Base-by-base conservation (phyloP, 305 asterid genomes). In the Petunia hybrid region DNA sequence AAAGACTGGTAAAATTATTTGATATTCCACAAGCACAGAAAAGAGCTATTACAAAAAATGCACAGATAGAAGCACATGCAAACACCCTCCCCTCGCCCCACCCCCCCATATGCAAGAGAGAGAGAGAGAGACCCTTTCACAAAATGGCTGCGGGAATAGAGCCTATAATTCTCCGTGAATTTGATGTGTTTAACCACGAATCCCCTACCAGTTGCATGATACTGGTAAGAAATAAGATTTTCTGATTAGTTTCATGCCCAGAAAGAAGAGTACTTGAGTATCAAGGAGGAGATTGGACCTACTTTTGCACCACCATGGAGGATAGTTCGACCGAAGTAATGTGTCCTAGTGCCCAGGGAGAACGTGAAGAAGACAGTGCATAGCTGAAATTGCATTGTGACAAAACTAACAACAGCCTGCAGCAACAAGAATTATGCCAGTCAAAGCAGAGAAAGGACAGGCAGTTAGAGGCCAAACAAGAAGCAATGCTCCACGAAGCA, bases 261-360 rank as follows among this genome's bases (percentile, higher is more conserved):
- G 8, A 35, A 57, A 65, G 31, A 35, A 81, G 31, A 66, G 53
- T 31, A 38, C 35, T 48, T 61, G 61, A 13, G 68, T 41, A 83
- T 79, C 78, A 64, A 83, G 78, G 13, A 38, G 86, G 69, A n/a
- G 71, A 38, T 22, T 70, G 69, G 80, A 77, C 88, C 80, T 88
- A 95, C 99, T 92, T 91, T 88, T 53, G 99, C 98, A 84, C 98
- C 99, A 78, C 99, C 99, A 85, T 95, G 99, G 83, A 95, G 97
- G 87, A 95, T 93, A 69, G 98, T 95, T 70, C 98, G 94, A 76
- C 98, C 98, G 82, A 95, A 95, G 92, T 95, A 93, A 88, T 95
- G 99, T 71, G 98, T 93, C 86, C 88, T 92, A 38, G 99, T 95
- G 84, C 99, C 99, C 84, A 95, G 80, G 73, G 99, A 95, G 87